Base-by-base conservation (phyloP, 208 protist genomes). In the Leptomonas seymouri region DNA sequence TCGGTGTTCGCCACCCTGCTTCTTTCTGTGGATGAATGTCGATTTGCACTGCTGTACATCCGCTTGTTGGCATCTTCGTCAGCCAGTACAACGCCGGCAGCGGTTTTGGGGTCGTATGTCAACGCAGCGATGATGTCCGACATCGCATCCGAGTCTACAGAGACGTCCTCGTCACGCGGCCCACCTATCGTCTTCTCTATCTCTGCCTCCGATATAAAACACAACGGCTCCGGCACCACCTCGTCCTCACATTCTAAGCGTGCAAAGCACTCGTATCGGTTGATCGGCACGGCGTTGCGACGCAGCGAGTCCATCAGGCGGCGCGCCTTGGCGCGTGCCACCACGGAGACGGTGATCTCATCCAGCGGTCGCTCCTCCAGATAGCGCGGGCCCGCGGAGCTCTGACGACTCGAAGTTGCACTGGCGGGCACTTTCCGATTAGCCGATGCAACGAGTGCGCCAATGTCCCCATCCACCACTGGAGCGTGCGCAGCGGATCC, bases 291-390 rank as follows among this genome's bases (percentile, higher is more conserved):
- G 39, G 87, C 80, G 36, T 82, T 78, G 42, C 65, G 64, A 14
- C 83, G 85, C 51, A 95, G 80, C 49, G 75, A 63, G 60, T 93
- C 78, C 60, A 95, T 79, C 31, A 95, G 34, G 11, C 76, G 77
- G 12, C 90, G 77, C 2, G 87, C 87, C 65, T 92, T 89, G 9
- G 85, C 82, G 23, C 90, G 78, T 16, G 90, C 90, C 16, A 95
- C 70, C 50, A 89, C 71, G 21, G 83, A 89, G 21, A 67, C 68
- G 44, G 72, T 83, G 50, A 95, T 90, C 65, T 90, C 87, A 68
- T 95, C 73, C 63, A 77, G 57, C 53, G 81, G 85, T 12, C 84
- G 78, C 27, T 78, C 64, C 27, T 66, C 27, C 12, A 87, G 60
- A 28, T 70, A 71, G 20, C 58, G 73, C 55, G 58, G 50, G 50